A percentile compares a stretch with the other conserved stretches of the same genome.
phyloP scores from a whole-genome alignment of 495 filamentous ascomycete genomes.

The Tuber calosporum region DNA sequence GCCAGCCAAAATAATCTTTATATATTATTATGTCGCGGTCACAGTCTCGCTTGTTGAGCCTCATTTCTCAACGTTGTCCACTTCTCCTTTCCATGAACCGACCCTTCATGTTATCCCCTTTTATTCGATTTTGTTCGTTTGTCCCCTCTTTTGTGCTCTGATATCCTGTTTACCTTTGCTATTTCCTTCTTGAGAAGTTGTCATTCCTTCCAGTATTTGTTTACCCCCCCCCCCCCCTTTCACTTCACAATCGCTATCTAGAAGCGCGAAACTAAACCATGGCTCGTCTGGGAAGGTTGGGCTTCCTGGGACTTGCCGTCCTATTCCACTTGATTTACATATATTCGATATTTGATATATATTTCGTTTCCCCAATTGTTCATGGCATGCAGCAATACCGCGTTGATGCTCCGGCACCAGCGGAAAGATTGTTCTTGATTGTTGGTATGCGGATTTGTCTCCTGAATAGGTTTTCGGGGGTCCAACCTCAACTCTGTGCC shows the following conservation, averaged over 20 bases:
- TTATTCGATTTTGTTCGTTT: not conserved
- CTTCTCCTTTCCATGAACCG: constrained; percentile 2
- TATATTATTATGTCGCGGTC: not conserved
- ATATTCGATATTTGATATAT: constrained; percentile 97
- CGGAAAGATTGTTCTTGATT: constrained; percentile 83
- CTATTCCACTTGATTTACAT: constrained; percentile 93
- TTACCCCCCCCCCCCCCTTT: not conserved
- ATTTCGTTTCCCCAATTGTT: constrained; percentile 97
- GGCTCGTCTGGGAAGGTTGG: constrained; percentile 73
- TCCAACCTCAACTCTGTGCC: not conserved
- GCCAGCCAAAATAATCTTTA: not conserved
- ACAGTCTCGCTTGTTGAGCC: not conserved
- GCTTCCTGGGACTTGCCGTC: constrained; percentile 85
- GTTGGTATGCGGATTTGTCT: constrained; percentile 59
- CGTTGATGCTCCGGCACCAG: constrained; percentile 63
- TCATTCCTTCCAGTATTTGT: constrained; percentile 7
- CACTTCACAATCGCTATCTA: not conserved
- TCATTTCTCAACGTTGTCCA: not conserved
- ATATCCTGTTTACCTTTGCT: not conserved
- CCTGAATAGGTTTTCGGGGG: not conserved
- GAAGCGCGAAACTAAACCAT: constrained; percentile 45
- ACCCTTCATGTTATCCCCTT: not conserved
- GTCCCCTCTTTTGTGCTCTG: not conserved
- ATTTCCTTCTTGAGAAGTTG: not conserved
- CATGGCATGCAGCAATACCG: constrained; percentile 81